These are phyloP conservation scores for Pugionium dolabratum DNA, from an alignment of 345 rosid species.

Conservation along the genomic window DNA sequence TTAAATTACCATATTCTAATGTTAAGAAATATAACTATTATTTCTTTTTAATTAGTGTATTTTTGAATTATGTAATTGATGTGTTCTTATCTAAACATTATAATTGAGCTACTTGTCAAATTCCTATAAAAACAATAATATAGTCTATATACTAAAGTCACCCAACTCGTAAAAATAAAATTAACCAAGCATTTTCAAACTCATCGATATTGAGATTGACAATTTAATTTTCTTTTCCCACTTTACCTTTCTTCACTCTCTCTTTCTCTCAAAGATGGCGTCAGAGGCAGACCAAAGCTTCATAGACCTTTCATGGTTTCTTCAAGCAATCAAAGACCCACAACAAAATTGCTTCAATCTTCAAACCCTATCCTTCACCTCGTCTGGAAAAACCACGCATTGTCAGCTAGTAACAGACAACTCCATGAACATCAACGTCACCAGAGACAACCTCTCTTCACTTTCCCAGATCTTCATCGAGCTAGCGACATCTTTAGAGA, in stretches of 20 bases:
- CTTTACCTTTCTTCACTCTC: conserved; percentile 30
- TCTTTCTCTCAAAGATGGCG: conserved; percentile 48
- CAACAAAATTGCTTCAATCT: conserved; percentile 42
- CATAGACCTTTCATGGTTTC: conserved; percentile 66
- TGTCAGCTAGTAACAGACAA: conserved; percentile 65
- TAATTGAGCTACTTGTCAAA: not conserved
- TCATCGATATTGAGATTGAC: conserved; percentile 18
- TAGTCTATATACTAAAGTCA: not conserved
- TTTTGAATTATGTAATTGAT: not conserved
- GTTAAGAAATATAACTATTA: not conserved
- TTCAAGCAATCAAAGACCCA: conserved; percentile 55
- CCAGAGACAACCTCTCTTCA: conserved; percentile 40
- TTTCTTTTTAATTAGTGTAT: not conserved
- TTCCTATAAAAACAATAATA: not conserved
- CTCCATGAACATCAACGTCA: conserved; percentile 63
- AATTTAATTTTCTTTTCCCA: conserved; percentile 5
- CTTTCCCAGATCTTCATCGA: conserved; percentile 60
- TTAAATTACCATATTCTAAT: not conserved
- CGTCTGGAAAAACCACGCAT: conserved; percentile 55
- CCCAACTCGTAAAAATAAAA: conserved; percentile 4
- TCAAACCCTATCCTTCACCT: conserved; percentile 63
- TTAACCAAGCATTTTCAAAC: conserved; percentile 13
- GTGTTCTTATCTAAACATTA: not conserved
- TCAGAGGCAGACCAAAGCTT: conserved; percentile 56
- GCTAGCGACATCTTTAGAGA: conserved; percentile 48